These are phyloP conservation scores for Byssoonygena ceratinophila DNA, from an alignment of 2,329 filamentous ascomycete genomes.

Conservation along the genomic window DNA sequence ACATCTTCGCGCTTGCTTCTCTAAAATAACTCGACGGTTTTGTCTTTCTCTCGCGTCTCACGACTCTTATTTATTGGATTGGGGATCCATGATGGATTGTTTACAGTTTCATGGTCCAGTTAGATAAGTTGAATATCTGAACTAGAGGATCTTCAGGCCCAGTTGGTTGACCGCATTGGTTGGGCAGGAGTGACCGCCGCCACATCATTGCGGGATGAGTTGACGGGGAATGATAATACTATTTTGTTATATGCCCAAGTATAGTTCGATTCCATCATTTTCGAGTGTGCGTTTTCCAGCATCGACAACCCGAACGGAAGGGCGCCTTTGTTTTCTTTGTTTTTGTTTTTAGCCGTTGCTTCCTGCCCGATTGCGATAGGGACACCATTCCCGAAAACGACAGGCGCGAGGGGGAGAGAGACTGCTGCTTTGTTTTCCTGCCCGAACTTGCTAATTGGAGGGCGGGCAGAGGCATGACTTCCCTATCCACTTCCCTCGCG, in stretches of 20 bases:
- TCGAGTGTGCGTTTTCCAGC: background rate
- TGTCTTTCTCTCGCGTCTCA: background rate
- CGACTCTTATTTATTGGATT: background rate
- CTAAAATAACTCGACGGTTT: background rate
- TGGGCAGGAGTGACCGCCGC: conserved; percentile 6
- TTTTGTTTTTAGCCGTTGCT: background rate
- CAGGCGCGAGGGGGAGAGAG: background rate
- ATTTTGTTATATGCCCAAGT: no score
- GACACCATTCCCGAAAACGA: background rate
- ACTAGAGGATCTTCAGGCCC: no score
- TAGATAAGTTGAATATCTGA: no score
- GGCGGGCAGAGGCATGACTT: no score
- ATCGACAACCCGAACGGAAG: no score
- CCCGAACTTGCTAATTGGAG: background rate
- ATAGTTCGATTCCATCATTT: no score
- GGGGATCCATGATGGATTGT: conserved; percentile 3
- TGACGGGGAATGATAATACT: background rate
- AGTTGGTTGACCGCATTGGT: background rate
- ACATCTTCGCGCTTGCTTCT: conserved; percentile 1
- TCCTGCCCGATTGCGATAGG: background rate
- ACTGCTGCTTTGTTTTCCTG: background rate
- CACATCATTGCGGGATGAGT: background rate
- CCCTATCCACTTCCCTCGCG: conserved; percentile 64
- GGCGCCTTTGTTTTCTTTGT: background rate
- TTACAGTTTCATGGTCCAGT: background rate